Percentiles rank a stretch among this genome's conserved stretches.
Conservation (phyloP, 2,329 filamentous ascomycete genomes). For the Pestalotiopsis sp. region DNA sequence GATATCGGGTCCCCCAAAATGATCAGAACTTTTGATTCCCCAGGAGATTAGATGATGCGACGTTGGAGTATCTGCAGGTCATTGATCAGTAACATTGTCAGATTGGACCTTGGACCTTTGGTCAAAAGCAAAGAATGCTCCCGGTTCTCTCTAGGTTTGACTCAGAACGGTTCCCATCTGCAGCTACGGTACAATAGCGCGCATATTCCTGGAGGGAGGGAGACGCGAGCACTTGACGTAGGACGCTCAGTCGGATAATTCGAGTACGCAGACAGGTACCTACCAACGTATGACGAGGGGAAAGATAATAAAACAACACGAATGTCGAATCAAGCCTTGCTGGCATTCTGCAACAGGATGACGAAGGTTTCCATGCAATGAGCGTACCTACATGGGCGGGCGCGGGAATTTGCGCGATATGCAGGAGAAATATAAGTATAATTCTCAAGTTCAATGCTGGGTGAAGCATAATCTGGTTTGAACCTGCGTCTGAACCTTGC, state of each 20-base stretch:
- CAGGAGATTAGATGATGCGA: not conserved
- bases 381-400: not conserved
- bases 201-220: not conserved
- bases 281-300: not conserved
- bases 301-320: not conserved
- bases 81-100: not conserved
- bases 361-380: not conserved
- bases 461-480: not conserved
- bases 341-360: not conserved
- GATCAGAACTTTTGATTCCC: not conserved
- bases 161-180: not conserved
- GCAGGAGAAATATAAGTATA: not conserved
- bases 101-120: not conserved
- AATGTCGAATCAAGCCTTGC: not conserved
- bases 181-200: not conserved
- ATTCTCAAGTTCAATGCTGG: not conserved
- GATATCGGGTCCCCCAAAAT: not conserved
- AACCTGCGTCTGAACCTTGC: not conserved
- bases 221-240: not conserved
- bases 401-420: not conserved
- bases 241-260: not conserved
- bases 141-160: not conserved
- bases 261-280: not conserved
- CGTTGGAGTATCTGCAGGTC: not conserved
- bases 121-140: not conserved